These are phyloP conservation scores for Tephrocybe sp. DNA, from an alignment of 768 basidiomycete genomes.

Conservation along the genomic window DNA sequence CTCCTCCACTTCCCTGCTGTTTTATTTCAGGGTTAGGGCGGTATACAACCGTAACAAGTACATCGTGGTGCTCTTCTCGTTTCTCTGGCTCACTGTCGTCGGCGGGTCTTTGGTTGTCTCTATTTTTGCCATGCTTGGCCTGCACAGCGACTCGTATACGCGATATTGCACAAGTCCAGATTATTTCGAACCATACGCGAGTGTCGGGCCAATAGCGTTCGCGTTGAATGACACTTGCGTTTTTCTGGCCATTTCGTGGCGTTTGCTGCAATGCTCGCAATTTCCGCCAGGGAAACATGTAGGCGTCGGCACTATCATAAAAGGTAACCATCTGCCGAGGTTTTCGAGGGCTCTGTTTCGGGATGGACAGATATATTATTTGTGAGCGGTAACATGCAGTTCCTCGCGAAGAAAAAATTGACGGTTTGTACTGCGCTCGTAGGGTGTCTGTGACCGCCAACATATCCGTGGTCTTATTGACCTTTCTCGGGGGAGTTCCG, in stretches of 20 bases:
- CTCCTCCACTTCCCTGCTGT: constrained; percentile 23
- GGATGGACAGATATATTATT: constrained; percentile 31
- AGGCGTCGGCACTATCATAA: constrained; percentile 11
- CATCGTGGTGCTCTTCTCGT: constrained; percentile 20
- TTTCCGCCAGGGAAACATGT: constrained; percentile 1
- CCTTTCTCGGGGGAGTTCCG: background rate
- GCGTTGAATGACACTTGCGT: constrained; percentile 28
- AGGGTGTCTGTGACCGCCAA: constrained; percentile 3
- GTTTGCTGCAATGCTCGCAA: constrained; percentile 8
- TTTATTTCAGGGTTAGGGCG: constrained; percentile 29
- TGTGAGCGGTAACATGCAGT: constrained; percentile 18
- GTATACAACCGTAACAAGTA: constrained; percentile 21
- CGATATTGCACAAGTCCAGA: background rate
- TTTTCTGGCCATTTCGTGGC: constrained; percentile 31
- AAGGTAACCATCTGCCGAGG: constrained; percentile 18
- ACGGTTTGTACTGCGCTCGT: background rate
- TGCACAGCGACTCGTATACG: background rate
- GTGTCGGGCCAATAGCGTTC: constrained; percentile 19
- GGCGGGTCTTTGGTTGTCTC: constrained; percentile 10
- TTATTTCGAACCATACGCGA: constrained; percentile 11
- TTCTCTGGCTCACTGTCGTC: constrained; percentile 25
- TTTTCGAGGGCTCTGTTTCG: constrained; percentile 22
- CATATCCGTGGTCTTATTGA: background rate
- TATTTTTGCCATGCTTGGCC: background rate
- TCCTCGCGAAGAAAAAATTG: background rate